These are phyloP conservation scores for Dysphania ambrosioides DNA, from an alignment of 148 eudicot genomes.

Conservation along the genomic window DNA sequence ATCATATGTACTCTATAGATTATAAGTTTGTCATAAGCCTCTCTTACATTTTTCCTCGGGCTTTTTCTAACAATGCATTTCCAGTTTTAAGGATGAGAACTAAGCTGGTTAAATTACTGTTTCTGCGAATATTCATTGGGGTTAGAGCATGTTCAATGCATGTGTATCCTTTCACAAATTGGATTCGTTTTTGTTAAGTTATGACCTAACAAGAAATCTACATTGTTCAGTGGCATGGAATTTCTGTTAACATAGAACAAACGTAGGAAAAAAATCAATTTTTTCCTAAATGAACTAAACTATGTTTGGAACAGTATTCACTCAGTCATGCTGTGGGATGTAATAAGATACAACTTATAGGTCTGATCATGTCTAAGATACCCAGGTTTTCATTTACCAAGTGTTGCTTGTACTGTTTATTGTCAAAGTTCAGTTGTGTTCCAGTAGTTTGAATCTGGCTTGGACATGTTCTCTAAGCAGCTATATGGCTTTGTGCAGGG, in stretches of 20 bases:
- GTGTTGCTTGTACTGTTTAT: background rate
- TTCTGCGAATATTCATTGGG: too few relatives aligned
- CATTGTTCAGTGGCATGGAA: background rate
- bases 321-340: too few relatives aligned
- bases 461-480: background rate
- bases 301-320: too few relatives aligned
- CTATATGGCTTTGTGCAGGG: conserved; percentile 48
- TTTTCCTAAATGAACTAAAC: too few relatives aligned
- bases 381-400: background rate
- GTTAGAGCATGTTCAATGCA: background rate
- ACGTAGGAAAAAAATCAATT: too few relatives aligned
- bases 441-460: background rate
- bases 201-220: background rate
- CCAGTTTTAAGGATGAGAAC: background rate
- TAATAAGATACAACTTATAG: too few relatives aligned
- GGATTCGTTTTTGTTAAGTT: background rate
- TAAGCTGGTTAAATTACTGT: too few relatives aligned
- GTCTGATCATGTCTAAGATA: too few relatives aligned
- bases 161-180: background rate
- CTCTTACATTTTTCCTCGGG: background rate
- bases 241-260: background rate
- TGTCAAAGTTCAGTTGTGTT: background rate
- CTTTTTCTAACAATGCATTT: background rate
- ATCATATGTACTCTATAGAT: too few relatives aligned
- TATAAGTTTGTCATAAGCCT: background rate